phyloP scores from a whole-genome alignment of 495 filamentous ascomycete genomes.

The Staphylotrichum tortipilum region DNA sequence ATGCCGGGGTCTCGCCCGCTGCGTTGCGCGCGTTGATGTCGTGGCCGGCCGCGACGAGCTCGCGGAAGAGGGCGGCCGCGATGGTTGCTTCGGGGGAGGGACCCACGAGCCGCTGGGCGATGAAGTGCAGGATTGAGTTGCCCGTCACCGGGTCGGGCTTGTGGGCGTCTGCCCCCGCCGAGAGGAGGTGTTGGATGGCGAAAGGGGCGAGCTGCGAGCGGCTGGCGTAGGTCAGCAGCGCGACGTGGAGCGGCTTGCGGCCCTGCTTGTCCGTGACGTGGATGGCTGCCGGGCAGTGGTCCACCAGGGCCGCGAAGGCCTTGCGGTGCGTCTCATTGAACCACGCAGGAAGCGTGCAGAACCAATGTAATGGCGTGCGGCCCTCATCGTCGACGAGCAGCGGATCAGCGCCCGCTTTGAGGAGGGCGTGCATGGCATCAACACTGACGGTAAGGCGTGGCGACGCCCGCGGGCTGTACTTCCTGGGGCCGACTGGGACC shows the following conservation, averaged over 20 bases:
- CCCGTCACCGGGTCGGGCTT: background rate
- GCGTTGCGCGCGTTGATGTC: conserved; percentile 8
- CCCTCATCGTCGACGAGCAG: conserved; percentile 5
- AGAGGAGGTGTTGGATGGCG: conserved; percentile 1
- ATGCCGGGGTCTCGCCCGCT: background rate
- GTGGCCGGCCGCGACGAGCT: background rate
- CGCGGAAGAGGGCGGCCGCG: background rate
- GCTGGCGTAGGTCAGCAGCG: background rate
- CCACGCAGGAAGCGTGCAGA: background rate
- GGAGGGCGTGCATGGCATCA: background rate
- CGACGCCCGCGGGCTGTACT: too few species aligned
- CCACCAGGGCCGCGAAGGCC: background rate
- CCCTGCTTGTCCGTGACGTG: background rate
- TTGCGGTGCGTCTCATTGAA: background rate
- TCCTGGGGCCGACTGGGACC: background rate
- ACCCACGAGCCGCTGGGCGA: conserved; percentile 1
- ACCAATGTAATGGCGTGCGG: conserved; percentile 8
- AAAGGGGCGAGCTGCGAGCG: background rate
- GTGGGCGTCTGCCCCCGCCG: background rate
- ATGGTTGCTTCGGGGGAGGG: background rate
- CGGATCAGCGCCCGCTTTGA: background rate
- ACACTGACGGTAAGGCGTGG: background rate
- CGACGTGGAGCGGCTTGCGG: background rate
- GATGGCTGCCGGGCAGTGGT: background rate
- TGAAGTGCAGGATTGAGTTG: conserved; percentile 2